phyloP scores from a whole-genome alignment of 345 rosid genomes.

The Pistacia vera region DNA sequence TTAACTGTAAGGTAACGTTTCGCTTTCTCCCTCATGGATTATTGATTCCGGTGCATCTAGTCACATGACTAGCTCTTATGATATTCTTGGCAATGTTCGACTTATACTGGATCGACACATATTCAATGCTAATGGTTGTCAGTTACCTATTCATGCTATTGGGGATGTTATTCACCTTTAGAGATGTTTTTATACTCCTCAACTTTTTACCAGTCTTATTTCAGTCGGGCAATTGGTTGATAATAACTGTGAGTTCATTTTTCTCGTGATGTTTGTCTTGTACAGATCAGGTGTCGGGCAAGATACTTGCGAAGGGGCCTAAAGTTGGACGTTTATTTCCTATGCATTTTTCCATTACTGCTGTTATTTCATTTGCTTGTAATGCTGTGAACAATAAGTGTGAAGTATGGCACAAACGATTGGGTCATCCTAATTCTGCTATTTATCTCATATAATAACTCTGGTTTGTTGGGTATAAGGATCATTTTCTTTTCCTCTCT shows the following conservation, averaged over 20 bases:
- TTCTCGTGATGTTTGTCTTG: not conserved
- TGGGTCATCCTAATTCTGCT: no score
- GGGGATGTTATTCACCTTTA: not conserved
- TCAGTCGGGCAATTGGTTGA: no score
- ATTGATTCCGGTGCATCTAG: not conserved
- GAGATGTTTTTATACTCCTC: not conserved
- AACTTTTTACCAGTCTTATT: not conserved
- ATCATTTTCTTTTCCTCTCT: no score
- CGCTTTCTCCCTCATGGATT: no score
- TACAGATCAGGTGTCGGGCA: slow-evolving; percentile 16
- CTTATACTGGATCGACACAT: not conserved
- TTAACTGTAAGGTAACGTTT: no score
- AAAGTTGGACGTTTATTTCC: slow-evolving; percentile 1
- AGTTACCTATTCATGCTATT: no score
- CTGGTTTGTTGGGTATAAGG: no score
- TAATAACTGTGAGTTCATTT: slow-evolving; percentile 4
- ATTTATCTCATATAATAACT: no score
- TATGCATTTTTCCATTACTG: not conserved
- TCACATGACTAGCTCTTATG: not conserved
- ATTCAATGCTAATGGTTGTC: not conserved
- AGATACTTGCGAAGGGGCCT: slow-evolving; percentile 11
- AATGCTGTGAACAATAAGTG: no score
- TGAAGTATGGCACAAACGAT: no score
- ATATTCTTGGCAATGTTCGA: not conserved
- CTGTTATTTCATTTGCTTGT: no score